Base-by-base conservation (phyloP, 768 basidiomycete species). In the Leucogyrophana mollusca region DNA sequence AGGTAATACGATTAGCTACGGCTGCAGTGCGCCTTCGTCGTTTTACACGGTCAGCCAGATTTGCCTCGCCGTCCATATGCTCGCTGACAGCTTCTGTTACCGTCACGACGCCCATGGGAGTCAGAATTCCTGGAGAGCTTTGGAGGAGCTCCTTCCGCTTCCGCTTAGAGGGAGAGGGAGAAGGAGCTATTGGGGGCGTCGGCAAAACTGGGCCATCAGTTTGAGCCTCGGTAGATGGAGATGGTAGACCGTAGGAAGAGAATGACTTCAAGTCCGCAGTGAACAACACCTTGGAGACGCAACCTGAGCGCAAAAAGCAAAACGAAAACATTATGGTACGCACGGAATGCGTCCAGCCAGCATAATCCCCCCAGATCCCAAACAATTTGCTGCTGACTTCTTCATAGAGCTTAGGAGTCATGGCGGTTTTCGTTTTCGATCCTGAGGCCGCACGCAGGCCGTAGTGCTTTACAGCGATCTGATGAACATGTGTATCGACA, bases 401-500 rank as follows among this genome's bases (percentile, higher is more conserved):
- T 8, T 85, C 80, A 57, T 94, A 93, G 14, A 94, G 60, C 52
- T 79, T 84, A 0, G 88, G 83, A 0, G 83, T 85, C 83, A 94
- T 87, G 25, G 66, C 69, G 3, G 72, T 59, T 58, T 87, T 87
- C 9, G 66, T 66, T 36, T 69, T 70, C 2, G 56, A 55, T 6
- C 46, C 41, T 23, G 61, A 58, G 0, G 69, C 56, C 5, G 74
- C 71, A 54, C 78, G 80, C 9, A 90, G 57, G 1, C 84, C 85
- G 56, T 92, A 90, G 56, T 89, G 72, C 59, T 87, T 91, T 18
- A 76, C 68, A 8, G 90, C 90, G 43, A 97, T 94, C 59, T 95
- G 92, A 52, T 87, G 74, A 22, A 99, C 89, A 61, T 99, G 96
- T 0, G 94, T 96, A 60, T 99, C 96, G 43, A 99, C 90, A 3